A percentile compares a stretch with the other conserved stretches of the same genome.
Evolutionary conservation across 2,329 filamentous ascomycete species (phyloP).

Genomic region (Daldinia eschscholtzii): DNA sequence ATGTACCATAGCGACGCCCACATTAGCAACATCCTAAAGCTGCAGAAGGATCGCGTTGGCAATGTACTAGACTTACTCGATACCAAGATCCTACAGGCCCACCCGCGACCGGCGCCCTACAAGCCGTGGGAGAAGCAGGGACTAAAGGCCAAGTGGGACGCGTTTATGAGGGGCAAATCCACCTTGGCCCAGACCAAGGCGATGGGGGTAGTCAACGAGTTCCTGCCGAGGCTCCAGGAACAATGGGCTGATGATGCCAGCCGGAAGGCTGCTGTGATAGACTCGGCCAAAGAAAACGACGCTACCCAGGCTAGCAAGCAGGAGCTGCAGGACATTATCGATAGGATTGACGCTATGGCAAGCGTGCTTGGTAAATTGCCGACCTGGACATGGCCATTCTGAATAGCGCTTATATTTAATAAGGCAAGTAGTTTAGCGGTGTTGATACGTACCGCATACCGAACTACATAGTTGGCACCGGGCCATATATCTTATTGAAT

Average conservation of each 20-base stretch:
- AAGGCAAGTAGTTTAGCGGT: too few relatives aligned
- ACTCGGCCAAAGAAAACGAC: conserved; percentile 1
- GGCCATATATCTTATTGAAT: too few relatives aligned
- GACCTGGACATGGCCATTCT: background rate
- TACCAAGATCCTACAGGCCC: background rate
- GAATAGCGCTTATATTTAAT: background rate
- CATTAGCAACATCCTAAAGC: background rate
- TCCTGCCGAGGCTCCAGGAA: conserved; percentile 14
- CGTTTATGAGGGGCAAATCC: background rate
- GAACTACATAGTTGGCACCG: too few relatives aligned
- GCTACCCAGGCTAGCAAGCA: background rate
- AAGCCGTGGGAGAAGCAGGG: background rate
- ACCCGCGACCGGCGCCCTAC: background rate
- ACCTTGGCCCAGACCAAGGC: conserved; percentile 11
- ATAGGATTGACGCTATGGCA: background rate
- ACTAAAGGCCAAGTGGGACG: background rate
- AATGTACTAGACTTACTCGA: background rate
- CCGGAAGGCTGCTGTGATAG: conserved; percentile 10
- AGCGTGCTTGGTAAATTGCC: background rate
- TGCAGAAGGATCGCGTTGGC: background rate
- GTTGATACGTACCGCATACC: too few relatives aligned
- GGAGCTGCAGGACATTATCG: background rate
- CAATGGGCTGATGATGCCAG: conserved; percentile 13
- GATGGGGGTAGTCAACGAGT: conserved; percentile 20
- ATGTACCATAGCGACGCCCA: background rate